These are phyloP conservation scores for Mycena chlorophos DNA, from an alignment of 768 basidiomycete genomes.

Conservation along the genomic window DNA sequence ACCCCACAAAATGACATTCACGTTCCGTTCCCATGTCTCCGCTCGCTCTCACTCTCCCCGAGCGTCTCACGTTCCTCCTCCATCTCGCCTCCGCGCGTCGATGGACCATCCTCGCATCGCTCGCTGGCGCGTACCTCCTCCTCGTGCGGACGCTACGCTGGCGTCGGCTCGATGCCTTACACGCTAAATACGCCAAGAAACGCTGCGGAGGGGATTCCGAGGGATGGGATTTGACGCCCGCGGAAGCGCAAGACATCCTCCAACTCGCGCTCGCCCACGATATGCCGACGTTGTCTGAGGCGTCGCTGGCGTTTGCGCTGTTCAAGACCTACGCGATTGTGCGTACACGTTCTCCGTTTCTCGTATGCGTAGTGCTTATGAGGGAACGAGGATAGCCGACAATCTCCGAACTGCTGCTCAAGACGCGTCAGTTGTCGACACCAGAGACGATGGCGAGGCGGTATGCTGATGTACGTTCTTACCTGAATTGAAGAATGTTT, in stretches of 20 bases:
- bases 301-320: conserved; percentile 47
- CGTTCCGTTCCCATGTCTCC: too few relatives aligned
- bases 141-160: too few relatives aligned
- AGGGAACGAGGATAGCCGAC: conserved; percentile 38
- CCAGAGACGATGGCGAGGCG: conserved; percentile 40
- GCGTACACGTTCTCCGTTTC: conserved; percentile 20
- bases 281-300: conserved; percentile 44
- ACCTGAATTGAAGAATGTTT: not conserved
- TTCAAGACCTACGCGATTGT: conserved; percentile 57
- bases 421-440: conserved; percentile 42
- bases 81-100: too few relatives aligned
- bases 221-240: too few relatives aligned
- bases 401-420: conserved; percentile 43
- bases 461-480: conserved; percentile 48
- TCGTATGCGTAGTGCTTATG: not conserved
- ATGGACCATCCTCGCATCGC: too few relatives aligned
- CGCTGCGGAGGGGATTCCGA: too few relatives aligned
- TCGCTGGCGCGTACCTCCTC: too few relatives aligned
- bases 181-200: too few relatives aligned
- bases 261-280: conserved; percentile 39
- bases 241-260: conserved; percentile 48
- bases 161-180: too few relatives aligned
- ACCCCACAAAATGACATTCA: too few relatives aligned
- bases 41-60: too few relatives aligned
- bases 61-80: too few relatives aligned